Evolutionary conservation across 1,139 yeast species (phyloP).

Genomic region (Pichiaceae sp.): DNA sequence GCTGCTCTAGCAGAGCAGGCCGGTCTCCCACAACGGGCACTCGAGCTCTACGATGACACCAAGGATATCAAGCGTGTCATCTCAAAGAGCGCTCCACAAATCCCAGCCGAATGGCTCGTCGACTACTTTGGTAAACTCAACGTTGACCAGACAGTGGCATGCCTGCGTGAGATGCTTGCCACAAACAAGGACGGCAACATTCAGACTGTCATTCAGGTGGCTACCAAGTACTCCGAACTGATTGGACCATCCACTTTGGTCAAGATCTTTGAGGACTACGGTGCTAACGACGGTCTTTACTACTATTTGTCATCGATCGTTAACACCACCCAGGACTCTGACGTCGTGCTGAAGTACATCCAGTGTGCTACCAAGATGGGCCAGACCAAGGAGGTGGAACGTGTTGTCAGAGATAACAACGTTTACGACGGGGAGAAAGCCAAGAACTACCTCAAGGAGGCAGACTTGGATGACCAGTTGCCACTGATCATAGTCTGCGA

Average conservation of each 20-base stretch:
- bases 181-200: constrained; percentile 74
- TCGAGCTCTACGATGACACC: constrained; percentile 90
- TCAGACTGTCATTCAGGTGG: constrained; percentile 92
- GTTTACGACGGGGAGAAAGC: constrained; percentile 96
- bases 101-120: constrained; percentile 93
- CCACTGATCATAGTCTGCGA: constrained; percentile 97
- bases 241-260: constrained; percentile 82
- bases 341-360: constrained; percentile 91
- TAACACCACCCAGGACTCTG: constrained; percentile 87
- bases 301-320: constrained; percentile 91
- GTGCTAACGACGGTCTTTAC: constrained; percentile 87
- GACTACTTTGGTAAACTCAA: constrained; percentile 88
- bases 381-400: constrained; percentile 89
- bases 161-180: constrained; percentile 78
- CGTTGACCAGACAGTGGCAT: constrained; percentile 86
- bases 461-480: constrained; percentile 87
- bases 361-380: constrained; percentile 89
- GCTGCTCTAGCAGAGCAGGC: constrained; percentile 92
- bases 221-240: constrained; percentile 91
- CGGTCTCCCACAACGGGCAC: constrained; percentile 88
- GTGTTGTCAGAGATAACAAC: constrained; percentile 89
- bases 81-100: constrained; percentile 65
- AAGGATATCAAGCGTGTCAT: constrained; percentile 93
- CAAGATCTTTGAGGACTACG: constrained; percentile 87
- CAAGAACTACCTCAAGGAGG: constrained; percentile 92